Base-by-base conservation (phyloP, 331 rosid species). In the Phaseolus coccineus region DNA sequence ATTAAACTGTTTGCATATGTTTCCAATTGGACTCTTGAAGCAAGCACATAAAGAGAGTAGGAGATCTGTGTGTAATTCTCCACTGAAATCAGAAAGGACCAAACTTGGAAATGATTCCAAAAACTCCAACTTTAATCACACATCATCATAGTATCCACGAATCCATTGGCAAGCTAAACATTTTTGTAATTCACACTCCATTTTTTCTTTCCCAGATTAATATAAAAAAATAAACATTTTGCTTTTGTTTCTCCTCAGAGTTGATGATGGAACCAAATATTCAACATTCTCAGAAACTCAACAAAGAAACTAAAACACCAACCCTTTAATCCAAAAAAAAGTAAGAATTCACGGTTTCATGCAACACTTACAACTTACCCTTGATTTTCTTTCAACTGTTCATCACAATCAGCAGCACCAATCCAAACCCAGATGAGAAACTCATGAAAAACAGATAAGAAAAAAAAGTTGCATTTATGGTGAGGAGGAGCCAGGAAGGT, bases 301-400 rank as follows among this genome's bases (percentile, higher is more conserved):
- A 59, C 27, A 67, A 28, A 70, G 9, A 74, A 79, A 24, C 57
- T 55, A 78, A 73, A 77, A 52, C 73, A 35, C 58, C 57, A 62
- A 6, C 61, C 53, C 5, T 42, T 53, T 13, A 84, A 79, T 44
- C 11, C 57, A 53, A 73, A 55, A 74, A 15, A 42, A 15, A 74
- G 5, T n/a, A 19, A 67, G 13, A 78, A 74, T 22, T 79, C 74
- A 73, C 14, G 22, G 72, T 83, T 78, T 69, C 75, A 87, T 27
- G 72, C 78, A 50, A 67, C 31, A 76, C 87, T 82, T 12, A 46
- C 13, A 12, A 46, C 51, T 46, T 64, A 83, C 85, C 86, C 81
- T 48, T 48, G 44, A 47, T 33, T 46, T 13, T 25, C 31, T 77
- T 76, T 64, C 66, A 75, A 59, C 73, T 31, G 16, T 47, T 53